Evolutionary conservation across 345 rosid genomes (phyloP), one percentile per base, ranked within the genome.

Genomic region (Aurinia saxatilis): DNA sequence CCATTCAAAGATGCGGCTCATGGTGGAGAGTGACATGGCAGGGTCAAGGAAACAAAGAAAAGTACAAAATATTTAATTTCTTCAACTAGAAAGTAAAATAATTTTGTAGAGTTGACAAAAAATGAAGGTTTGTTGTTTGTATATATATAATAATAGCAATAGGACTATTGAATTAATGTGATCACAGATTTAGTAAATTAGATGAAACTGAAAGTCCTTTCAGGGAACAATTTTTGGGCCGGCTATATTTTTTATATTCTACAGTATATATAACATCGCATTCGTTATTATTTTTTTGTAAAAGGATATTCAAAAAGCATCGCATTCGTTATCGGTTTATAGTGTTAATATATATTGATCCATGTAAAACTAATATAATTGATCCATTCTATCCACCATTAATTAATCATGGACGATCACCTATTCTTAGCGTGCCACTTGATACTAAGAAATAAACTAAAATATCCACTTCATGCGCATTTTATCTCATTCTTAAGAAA

Each of bases 71-170:
- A 31, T 13, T 19, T 48, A 29, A 66, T 19, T 15, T 18, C 9
- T 10, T 39, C 73, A 34, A 59, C 44, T 39, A 57, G 71, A 19
- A 48, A 49, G 65, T 67, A 67, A 57, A 57, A 57, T 67, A 49
- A 17, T 67, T 57, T 30, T 38, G 57, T 39, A 15, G n/a, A 45
- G 55, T 60, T 68, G 67, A 68, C 60, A 50, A 67, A 67, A 58
- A 40, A n/a, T n/a, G n/a, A n/a, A n/a, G n/a, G n/a, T n/a, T n/a
- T 9, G 45, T 49, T 29, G 3, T 50, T 40, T 58, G 2, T 11
- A 33, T 10, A 33, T 10, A 47, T 68, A 67, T 38, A 19, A 50
- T 50, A 40, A 30, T 29, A 31, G 37, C 65, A 30, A 50, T 12
- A 39, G 23, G 60, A 15, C 35, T 44, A 18, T n/a, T 38, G n/a